Base-by-base conservation (phyloP, 768 basidiomycete genomes). In the Lactarius sanguifluus region DNA sequence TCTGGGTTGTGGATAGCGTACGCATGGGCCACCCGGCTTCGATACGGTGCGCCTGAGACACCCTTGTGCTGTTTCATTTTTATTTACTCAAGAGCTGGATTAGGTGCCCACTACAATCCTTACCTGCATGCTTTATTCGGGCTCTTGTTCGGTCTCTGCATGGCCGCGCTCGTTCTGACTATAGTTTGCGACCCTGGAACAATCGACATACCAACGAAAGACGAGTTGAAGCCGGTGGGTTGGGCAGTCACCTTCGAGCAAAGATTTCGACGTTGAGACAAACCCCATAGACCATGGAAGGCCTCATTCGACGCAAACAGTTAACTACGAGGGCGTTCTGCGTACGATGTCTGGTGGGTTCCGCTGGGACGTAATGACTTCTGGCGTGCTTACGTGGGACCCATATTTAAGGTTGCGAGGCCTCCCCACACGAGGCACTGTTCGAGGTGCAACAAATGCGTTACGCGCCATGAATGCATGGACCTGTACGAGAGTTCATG, bases 1-100 rank as follows among this genome's bases (percentile, higher is more conserved):
- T 41, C 47, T 36, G 38, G 38, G 15, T 2, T 57, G n/a, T 66
- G 56, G 56, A 40, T 62, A 13, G 45, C 38, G 1, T 66, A 66
- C n/a, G 23, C 18, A 4, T 66, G 65, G 65, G 9, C 18, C 25
- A 62, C 61, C n/a, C 60, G 65, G 9, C 61, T 66, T 43, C 57
- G n/a, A 50, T 13, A 61, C 12, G 57, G 65, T 66, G 16, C 6
- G 56, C 16, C 38, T 20, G 0, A 5, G 0, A 3, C 2, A 1
- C 20, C 34, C 5, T 55, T 40, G 9, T 8, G 18, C n/a, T 10
- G 15, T 45, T 25, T 57, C n/a, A 7, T 55, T 47, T n/a, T 61
- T 4, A 56, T 16, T 61, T 10, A 47, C 43, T 23, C 2, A 5
- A 8, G 18, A 4, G 25, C 18, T 3, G 4, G 13, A 61, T 30